Evolutionary conservation across 331 rosid genomes (phyloP).

Genomic region (Rosa hybrid): DNA sequence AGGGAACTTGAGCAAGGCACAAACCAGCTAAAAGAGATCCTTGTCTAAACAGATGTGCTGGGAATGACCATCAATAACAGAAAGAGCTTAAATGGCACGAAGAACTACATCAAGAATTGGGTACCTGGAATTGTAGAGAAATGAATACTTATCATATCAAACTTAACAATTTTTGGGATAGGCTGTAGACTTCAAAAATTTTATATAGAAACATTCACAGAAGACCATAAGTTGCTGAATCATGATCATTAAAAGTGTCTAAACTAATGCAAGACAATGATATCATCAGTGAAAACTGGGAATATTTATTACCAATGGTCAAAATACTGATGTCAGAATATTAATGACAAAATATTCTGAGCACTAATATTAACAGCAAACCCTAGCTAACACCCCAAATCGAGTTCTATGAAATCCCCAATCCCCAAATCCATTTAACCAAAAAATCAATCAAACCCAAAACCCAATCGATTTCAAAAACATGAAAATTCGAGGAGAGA

Average conservation of each 20-base stretch:
- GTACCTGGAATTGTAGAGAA: slow-evolving; percentile 56
- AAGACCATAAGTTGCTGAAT: not conserved
- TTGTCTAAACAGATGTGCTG: slow-evolving; percentile 67
- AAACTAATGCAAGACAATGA: not conserved
- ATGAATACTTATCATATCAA: slow-evolving; percentile 4
- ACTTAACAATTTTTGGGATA: not conserved
- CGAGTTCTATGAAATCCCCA: no score
- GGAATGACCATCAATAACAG: slow-evolving; percentile 73
- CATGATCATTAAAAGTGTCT: slow-evolving; percentile 11
- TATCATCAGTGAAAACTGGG: no score
- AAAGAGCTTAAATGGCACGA: slow-evolving; percentile 70
- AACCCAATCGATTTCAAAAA: no score
- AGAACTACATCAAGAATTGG: slow-evolving; percentile 75
- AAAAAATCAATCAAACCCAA: no score
- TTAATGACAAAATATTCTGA: not conserved
- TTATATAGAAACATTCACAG: not conserved
- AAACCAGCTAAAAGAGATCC: slow-evolving; percentile 58
- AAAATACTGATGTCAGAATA: not conserved
- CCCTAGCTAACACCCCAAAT: no score
- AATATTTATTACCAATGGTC: not conserved
- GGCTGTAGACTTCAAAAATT: not conserved
- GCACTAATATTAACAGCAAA: no score
- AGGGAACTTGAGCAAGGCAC: slow-evolving; percentile 62
- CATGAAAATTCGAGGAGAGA: no score
- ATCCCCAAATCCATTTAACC: no score